These are phyloP conservation scores for Mimosa pudica DNA, from an alignment of 306 rosid species.

Conservation along the genomic window DNA sequence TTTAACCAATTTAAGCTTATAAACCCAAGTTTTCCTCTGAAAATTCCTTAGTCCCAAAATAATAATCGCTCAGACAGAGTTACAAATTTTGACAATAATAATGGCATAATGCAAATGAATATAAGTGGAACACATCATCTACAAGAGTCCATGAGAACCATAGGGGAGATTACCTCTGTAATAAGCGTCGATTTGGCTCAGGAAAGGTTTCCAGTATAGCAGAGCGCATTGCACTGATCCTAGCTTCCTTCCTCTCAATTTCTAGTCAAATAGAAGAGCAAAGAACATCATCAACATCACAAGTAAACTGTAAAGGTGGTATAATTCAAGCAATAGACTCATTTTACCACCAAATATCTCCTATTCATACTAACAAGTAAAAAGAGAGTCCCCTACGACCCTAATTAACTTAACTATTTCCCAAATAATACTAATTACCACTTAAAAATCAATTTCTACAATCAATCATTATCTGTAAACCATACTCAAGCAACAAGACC, in stretches of 20 bases:
- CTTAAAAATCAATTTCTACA: conserved; percentile 12
- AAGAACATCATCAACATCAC: conserved; percentile 4
- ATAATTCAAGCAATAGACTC: background rate
- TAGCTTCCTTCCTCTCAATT: conserved; percentile 90
- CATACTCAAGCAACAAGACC: conserved; percentile 11
- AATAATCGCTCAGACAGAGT: background rate
- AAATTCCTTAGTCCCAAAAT: conserved; percentile 3
- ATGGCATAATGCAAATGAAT: conserved; percentile 5
- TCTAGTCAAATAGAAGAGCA: conserved; percentile 50
- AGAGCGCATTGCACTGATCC: conserved; percentile 83
- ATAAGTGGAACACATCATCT: background rate
- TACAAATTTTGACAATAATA: background rate
- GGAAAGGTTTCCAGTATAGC: conserved; percentile 94
- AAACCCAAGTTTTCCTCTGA: conserved; percentile 5
- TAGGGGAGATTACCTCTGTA: conserved; percentile 64
- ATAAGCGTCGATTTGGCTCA: conserved; percentile 92
- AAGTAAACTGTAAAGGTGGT: background rate
- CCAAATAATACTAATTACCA: background rate
- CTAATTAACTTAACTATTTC: background rate
- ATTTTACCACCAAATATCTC: background rate
- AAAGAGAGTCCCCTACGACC: background rate
- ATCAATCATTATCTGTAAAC: conserved; percentile 30
- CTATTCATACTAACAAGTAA: background rate
- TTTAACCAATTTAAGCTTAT: background rate
- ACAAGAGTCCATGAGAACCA: background rate